Base-by-base conservation (phyloP, 2,329 filamentous ascomycete genomes). In the Aurifilum marmelostoma region DNA sequence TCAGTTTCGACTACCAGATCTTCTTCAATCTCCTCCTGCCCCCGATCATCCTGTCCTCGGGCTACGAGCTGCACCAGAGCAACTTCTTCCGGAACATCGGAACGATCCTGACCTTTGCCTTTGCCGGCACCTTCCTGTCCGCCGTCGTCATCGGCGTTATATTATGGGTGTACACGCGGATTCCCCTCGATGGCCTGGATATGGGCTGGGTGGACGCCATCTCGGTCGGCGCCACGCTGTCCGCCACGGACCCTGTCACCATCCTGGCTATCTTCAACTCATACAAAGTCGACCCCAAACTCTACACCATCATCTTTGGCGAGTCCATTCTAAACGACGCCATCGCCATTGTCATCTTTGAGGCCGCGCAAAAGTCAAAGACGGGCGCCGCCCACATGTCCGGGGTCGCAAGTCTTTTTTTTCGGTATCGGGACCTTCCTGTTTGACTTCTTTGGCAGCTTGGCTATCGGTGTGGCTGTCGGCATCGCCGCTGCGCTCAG, bases 71-170 rank as follows among this genome's bases (percentile, higher is more conserved):
- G 71, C 96, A 99, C 79, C 96, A 99, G 82, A 94, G 93, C 75
- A 99, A 99, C 83, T 99, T 99, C 86, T 99, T 99, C 82, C 91
- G 95, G 73, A 97, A 99, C 76, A 97, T 98, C 71, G 95, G 96
- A 71, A 97, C 93, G 8, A 99, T 99, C 75, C 84, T 99, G 73
- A 98, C 96, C 4, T 99, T 99, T 79, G 96, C 96, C 37, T 98
- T 99, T 78, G 94, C 92, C 63, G 96, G 96, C 41, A 99, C 96
- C 0, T 97, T 99, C 77, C 92, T 99, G 72, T 99, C 96, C 52
- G 96, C 96, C 70, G 86, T 98, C n/a, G 94, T 97, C 59, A 91
- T 99, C 65, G 96, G 94, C 32, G 79, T 94, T 59, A 91, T 99
- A 68, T 84, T 99, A 63, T 99, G 88, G 84, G 79, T 97, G 11